A percentile compares a stretch with the other conserved stretches of the same genome.
Conservation (phyloP, 257 asterid species). For the Plantago major region DNA sequence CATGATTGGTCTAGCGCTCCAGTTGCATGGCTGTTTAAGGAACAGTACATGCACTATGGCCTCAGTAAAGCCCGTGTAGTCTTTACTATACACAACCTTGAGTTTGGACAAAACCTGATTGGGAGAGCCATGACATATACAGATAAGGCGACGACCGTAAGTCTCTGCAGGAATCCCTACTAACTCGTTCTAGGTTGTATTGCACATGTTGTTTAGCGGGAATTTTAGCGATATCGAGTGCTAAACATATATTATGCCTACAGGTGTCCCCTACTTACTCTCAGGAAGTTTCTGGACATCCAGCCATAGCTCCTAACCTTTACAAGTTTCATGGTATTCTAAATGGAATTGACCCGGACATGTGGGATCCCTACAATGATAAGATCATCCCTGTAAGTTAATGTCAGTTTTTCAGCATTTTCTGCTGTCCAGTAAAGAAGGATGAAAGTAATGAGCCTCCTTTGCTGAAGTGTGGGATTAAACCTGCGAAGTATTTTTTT, state of each 20-base stretch:
- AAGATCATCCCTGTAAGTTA: slow-evolving; percentile 78
- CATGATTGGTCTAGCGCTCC: slow-evolving; percentile 99
- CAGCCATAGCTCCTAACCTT: slow-evolving; percentile 66
- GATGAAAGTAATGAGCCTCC: not conserved
- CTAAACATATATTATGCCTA: slow-evolving; percentile 21
- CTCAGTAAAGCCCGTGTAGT: slow-evolving; percentile 86
- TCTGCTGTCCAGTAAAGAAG: not conserved
- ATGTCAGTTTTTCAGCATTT: slow-evolving; percentile 16
- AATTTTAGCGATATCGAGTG: not conserved
- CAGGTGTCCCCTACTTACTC: slow-evolving; percentile 98
- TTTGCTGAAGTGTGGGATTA: slow-evolving; percentile 4
- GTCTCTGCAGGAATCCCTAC: slow-evolving; percentile 22
- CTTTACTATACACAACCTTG: slow-evolving; percentile 97
- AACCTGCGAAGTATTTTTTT: slow-evolving; percentile 9
- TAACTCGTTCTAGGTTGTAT: not conserved
- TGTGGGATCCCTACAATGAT: slow-evolving; percentile 97
- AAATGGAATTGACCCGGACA: slow-evolving; percentile 96
- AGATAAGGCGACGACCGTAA: slow-evolving; percentile 91
- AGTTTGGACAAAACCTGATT: slow-evolving; percentile 77
- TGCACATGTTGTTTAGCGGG: not conserved
- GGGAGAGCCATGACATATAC: slow-evolving; percentile 72
- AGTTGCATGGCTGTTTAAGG: slow-evolving; percentile 92
- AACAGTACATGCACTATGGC: slow-evolving; percentile 76
- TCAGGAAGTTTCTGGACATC: slow-evolving; percentile 75
- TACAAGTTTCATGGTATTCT: slow-evolving; percentile 92